Percentiles rank a stretch among this genome's conserved stretches.
phyloP scores from a whole-genome alignment of 768 basidiomycete genomes.

The Boletus fagicola region DNA sequence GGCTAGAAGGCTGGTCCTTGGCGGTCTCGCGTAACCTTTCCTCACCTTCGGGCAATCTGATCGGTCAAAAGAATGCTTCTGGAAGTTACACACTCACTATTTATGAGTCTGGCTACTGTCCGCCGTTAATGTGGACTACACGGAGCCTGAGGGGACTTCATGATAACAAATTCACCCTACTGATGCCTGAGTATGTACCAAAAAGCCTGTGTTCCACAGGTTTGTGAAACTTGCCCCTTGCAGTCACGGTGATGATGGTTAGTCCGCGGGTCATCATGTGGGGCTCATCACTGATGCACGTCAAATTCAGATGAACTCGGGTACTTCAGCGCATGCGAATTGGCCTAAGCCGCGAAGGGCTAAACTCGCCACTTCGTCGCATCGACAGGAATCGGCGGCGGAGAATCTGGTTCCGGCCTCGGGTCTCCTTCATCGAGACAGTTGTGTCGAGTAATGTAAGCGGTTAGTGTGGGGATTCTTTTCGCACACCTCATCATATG shows the following conservation, averaged over 20 bases:
- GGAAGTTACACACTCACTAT: neutral
- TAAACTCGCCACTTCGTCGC: neutral
- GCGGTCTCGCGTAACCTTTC: neutral
- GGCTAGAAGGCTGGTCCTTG: neutral
- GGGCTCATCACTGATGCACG: neutral
- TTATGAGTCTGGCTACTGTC: neutral
- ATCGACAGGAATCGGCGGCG: neutral
- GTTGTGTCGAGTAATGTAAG: neutral
- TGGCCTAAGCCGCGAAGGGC: neutral
- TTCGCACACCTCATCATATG: too few species aligned
- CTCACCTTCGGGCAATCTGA: neutral
- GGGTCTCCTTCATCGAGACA: neutral
- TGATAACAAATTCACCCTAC: neutral
- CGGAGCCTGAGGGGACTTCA: neutral
- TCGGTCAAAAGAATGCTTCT: neutral
- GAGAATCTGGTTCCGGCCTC: neutral
- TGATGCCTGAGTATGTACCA: neutral
- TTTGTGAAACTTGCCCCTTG: neutral
- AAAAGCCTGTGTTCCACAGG: neutral
- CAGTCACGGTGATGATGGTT: too few species aligned
- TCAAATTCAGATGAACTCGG: neutral
- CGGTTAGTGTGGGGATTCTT: neutral
- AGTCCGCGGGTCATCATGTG: neutral
- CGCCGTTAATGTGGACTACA: conserved; percentile 1
- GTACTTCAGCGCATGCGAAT: neutral